These are phyloP conservation scores for Aspergillus sp. DNA, from an alignment of 2,329 filamentous ascomycete genomes.

Conservation along the genomic window DNA sequence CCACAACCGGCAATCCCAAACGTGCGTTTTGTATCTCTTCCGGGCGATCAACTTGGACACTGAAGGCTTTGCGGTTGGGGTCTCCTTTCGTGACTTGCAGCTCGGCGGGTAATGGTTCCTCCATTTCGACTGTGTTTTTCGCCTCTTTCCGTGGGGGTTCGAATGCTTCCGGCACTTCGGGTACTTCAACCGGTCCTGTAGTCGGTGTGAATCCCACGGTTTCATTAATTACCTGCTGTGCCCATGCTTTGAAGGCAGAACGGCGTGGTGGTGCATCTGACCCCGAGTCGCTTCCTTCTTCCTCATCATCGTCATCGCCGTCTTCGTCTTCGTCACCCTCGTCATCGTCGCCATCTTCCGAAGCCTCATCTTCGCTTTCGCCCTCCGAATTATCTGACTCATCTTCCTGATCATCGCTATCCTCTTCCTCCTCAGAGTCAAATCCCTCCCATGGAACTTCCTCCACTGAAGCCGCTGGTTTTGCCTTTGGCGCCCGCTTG, in stretches of 20 bases:
- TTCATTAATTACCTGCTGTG: slow-evolving; percentile 75
- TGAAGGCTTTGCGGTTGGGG: slow-evolving; percentile 63
- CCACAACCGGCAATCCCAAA: slow-evolving; percentile 77
- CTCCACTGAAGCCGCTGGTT: slow-evolving; percentile 21
- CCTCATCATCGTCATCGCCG: slow-evolving; percentile 22
- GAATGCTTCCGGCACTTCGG: slow-evolving; percentile 17
- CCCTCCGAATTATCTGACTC: slow-evolving; percentile 10
- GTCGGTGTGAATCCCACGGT: slow-evolving; percentile 63
- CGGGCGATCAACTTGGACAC: slow-evolving; percentile 62
- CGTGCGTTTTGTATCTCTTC: slow-evolving; percentile 71
- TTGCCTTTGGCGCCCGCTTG: slow-evolving; percentile 58
- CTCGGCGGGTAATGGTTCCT: slow-evolving; percentile 35
- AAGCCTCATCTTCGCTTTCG: slow-evolving; percentile 23
- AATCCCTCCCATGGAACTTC: slow-evolving; percentile 44
- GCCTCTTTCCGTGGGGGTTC: slow-evolving; percentile 26
- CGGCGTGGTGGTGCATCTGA: slow-evolving; percentile 29
- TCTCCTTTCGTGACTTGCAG: slow-evolving; percentile 34
- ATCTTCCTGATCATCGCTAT: slow-evolving; percentile 26
- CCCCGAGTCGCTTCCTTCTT: slow-evolving; percentile 12
- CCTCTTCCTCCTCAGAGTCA: slow-evolving; percentile 39
- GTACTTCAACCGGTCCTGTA: slow-evolving; percentile 22
- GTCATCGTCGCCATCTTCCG: slow-evolving; percentile 14
- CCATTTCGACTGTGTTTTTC: slow-evolving; percentile 30
- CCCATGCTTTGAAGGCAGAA: slow-evolving; percentile 90
- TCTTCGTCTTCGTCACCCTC: slow-evolving; percentile 26